phyloP scores from a whole-genome alignment of 805 yeast species.

The Candida tibetensis region DNA sequence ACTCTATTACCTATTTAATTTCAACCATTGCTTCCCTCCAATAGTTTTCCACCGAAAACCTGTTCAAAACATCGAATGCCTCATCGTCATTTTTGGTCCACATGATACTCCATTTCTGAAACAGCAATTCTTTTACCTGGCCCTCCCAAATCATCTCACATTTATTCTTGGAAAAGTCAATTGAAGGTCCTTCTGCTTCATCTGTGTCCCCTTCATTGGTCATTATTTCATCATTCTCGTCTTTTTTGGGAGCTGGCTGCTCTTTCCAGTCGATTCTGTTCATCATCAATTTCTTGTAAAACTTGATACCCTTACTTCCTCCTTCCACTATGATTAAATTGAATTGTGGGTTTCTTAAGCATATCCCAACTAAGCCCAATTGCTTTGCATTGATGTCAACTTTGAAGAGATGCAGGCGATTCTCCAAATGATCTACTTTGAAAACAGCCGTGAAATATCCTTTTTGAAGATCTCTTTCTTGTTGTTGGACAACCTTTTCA shows the following conservation, averaged over 20 bases:
- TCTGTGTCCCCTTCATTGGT: slow-evolving; percentile 5
- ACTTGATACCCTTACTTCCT: slow-evolving; percentile 55
- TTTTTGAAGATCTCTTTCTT: slow-evolving; percentile 45
- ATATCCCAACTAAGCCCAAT: slow-evolving; percentile 60
- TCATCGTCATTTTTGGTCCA: slow-evolving; percentile 50
- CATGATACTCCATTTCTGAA: slow-evolving; percentile 69
- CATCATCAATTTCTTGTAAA: slow-evolving; percentile 59
- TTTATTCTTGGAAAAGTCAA: slow-evolving; percentile 43
- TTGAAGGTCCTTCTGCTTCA: slow-evolving; percentile 10
- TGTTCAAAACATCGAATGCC: slow-evolving; percentile 45
- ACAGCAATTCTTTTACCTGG: slow-evolving; percentile 48
- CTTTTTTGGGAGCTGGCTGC: slow-evolving; percentile 34
- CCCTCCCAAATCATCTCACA: slow-evolving; percentile 72
- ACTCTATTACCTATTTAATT: no score
- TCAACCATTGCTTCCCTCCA: slow-evolving; percentile 43
- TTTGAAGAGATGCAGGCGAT: slow-evolving; percentile 69
- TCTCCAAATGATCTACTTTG: slow-evolving; percentile 49
- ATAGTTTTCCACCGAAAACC: slow-evolving; percentile 56
- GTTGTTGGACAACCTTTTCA: slow-evolving; percentile 41
- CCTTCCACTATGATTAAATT: slow-evolving; percentile 76
- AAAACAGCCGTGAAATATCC: slow-evolving; percentile 63
- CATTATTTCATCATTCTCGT: slow-evolving; percentile 2
- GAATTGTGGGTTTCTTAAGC: slow-evolving; percentile 44
- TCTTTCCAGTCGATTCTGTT: slow-evolving; percentile 71
- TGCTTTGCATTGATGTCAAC: slow-evolving; percentile 81